These are phyloP conservation scores for Plasmodium relictum DNA, from an alignment of 169 alveolate genomes.

Conservation along the genomic window DNA sequence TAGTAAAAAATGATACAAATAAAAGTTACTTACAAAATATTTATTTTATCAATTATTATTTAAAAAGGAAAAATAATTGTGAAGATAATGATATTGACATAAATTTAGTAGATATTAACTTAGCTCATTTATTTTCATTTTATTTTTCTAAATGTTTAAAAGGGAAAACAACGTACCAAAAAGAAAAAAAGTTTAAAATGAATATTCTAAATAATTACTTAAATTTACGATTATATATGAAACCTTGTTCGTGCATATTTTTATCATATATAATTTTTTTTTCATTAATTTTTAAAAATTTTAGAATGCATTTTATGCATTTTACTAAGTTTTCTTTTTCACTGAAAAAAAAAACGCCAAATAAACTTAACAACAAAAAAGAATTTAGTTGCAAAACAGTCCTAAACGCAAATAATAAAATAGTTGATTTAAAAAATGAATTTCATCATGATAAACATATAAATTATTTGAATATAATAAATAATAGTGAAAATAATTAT, in stretches of 20 bases:
- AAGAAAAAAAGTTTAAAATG: background rate
- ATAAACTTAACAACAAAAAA: background rate
- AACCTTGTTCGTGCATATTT: conserved; percentile 68
- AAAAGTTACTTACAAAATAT: background rate
- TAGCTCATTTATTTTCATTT: conserved; percentile 39
- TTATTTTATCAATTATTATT: conserved; percentile 43
- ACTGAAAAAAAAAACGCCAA: conserved; percentile 6
- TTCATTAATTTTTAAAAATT: conserved; percentile 43
- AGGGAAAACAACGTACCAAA: background rate
- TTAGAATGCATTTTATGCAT: conserved; percentile 67
- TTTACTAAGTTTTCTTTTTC: conserved; percentile 57
- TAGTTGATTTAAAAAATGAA: no score
- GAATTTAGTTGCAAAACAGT: no score
- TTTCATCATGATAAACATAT: no score
- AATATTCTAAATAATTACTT: conserved; percentile 7
- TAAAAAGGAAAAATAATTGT: conserved; percentile 3
- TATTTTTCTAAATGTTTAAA: conserved; percentile 4
- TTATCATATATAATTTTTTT: conserved; percentile 55
- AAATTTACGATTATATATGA: conserved; percentile 7
- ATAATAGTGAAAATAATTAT: no score
- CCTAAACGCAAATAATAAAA: no score
- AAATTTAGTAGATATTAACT: background rate
- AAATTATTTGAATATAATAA: no score
- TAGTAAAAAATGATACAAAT: conserved; percentile 6
- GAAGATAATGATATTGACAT: background rate